phyloP scores from a whole-genome alignment of 179 eudicot species.

The Patellifolia procumbens region DNA sequence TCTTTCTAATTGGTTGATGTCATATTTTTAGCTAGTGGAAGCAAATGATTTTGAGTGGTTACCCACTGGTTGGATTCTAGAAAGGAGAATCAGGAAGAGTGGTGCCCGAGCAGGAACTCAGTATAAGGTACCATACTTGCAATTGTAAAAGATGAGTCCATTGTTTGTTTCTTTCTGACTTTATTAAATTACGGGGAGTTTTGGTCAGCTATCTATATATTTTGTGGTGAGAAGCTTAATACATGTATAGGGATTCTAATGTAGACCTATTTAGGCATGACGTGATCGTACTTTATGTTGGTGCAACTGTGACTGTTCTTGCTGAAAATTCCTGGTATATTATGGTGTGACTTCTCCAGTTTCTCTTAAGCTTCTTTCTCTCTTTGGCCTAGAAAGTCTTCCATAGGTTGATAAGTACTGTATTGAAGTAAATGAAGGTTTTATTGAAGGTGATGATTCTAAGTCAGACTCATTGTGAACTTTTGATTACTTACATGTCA shows the following conservation, averaged over 20 bases:
- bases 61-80: slow-evolving; percentile 73
- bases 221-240: background rate
- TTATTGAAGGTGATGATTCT: background rate
- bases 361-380: background rate
- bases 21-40: slow-evolving; percentile 31
- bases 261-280: background rate
- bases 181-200: background rate
- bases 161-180: slow-evolving; percentile 12
- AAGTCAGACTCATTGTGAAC: background rate
- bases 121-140: slow-evolving; percentile 54
- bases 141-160: background rate
- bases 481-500: background rate
- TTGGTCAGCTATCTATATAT: background rate
- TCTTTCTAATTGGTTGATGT: slow-evolving; percentile 15
- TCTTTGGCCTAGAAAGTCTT: background rate
- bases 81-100: slow-evolving; percentile 40
- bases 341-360: background rate
- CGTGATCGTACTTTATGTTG: background rate
- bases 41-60: slow-evolving; percentile 49
- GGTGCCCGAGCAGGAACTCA: slow-evolving; percentile 40
- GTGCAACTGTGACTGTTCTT: background rate
- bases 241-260: background rate
- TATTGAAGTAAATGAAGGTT: background rate
- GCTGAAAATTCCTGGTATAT: background rate
- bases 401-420: background rate